These are phyloP conservation scores for Mortierella claussenii DNA, from an alignment of 192 early-diverging fungal genomes.

Conservation along the genomic window DNA sequence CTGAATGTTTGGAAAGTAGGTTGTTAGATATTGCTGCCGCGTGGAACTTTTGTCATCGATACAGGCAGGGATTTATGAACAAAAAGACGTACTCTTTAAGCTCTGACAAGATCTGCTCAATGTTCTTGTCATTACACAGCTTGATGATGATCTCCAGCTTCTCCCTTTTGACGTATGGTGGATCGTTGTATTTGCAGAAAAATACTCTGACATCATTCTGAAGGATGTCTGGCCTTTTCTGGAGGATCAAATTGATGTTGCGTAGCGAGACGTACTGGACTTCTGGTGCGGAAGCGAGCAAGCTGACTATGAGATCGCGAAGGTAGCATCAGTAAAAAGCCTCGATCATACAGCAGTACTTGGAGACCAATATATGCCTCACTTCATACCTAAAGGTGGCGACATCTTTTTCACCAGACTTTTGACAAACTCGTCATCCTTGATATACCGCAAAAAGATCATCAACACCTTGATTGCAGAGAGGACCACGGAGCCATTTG, in stretches of 20 bases:
- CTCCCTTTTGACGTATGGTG: constrained; percentile 95
- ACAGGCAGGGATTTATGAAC: too few relatives aligned
- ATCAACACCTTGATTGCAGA: constrained; percentile 87
- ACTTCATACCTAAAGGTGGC: constrained; percentile 85
- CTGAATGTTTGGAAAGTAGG: constrained; percentile 45
- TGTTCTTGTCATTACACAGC: constrained; percentile 85
- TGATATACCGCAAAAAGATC: constrained; percentile 76
- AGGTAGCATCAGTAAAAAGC: background rate
- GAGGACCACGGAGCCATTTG: constrained; percentile 95
- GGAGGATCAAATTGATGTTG: constrained; percentile 96
- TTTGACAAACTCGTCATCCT: constrained; percentile 75
- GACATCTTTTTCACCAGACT: constrained; percentile 90
- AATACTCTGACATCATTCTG: constrained; percentile 95
- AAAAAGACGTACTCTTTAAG: constrained; percentile 84
- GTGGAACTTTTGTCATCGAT: too few relatives aligned
- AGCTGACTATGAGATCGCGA: constrained; percentile 70
- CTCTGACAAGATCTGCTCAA: constrained; percentile 94
- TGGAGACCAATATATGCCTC: too few relatives aligned
- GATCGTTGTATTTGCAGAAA: constrained; percentile 99
- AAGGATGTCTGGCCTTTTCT: constrained; percentile 87
- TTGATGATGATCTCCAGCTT: constrained; percentile 96
- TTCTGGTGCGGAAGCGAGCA: constrained; percentile 87
- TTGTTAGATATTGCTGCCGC: background rate
- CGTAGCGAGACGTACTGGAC: constrained; percentile 97
- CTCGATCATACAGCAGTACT: too few relatives aligned